Evolutionary conservation across 2,329 filamentous ascomycete genomes (phyloP), one percentile per base, ranked within the genome.

Genomic region (Purpureocillium lavendulum): DNA sequence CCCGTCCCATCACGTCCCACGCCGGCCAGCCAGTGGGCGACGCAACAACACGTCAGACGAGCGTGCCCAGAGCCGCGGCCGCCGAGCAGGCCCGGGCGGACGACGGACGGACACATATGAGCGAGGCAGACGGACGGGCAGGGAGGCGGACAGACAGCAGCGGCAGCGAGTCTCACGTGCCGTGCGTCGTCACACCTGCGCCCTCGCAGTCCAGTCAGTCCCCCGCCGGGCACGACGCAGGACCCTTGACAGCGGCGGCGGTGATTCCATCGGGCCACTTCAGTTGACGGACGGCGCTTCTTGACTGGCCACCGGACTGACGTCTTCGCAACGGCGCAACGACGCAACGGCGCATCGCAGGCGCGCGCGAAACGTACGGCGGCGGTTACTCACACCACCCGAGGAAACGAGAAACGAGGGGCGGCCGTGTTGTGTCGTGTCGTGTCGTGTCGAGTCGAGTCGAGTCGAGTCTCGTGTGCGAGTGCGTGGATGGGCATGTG

Each of bases 111-210:
- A 32, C 39, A 36, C n/a, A n/a, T n/a, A n/a, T n/a, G n/a, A n/a
- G n/a, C n/a, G n/a, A n/a, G n/a, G n/a, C n/a, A n/a, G n/a, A 24
- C 14, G 11, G 18, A 18, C 17, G 16, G n/a, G 21, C 29, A 15
- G 15, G 13, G 7, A 8, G n/a, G 24, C 32, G 15, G 15, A 11
- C 36, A 37, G 33, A 32, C 39, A 36, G 39, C 18, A 15, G 15
- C 16, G n/a, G n/a, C 18, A 17, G 39, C 29, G 26, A 21, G 30
- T 3, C 34, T 32, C 33, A 40, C 39, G 39, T 40, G 39, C 34
- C 34, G 34, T n/a, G 39, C 39, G 7, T 33, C 30, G 33, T 36
- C 21, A 28, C 34, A 31, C 24, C 26, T 30, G 32, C 33, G 15
- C 12, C n/a, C n/a, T n/a, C n/a, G n/a, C n/a, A n/a, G n/a, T 14